Conservation (phyloP, 768 basidiomycete genomes). For the Kwoniella pini region DNA sequence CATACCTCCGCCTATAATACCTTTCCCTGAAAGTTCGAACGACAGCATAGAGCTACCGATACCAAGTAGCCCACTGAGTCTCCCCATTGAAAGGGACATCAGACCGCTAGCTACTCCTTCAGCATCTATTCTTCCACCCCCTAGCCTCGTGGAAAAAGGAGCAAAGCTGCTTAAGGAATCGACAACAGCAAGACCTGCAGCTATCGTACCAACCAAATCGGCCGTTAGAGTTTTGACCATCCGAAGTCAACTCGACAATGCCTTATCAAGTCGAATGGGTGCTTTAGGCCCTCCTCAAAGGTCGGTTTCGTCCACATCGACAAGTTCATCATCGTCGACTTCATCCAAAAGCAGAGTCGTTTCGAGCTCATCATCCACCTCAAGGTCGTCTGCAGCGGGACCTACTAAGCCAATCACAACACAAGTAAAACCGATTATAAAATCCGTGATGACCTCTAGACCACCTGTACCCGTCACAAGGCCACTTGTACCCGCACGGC, state of each 20-base stretch:
- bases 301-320: conserved; percentile 25
- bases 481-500: no score
- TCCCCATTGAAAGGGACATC: not conserved
- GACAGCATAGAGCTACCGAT: not conserved
- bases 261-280: conserved; percentile 7
- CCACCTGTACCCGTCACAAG: not conserved
- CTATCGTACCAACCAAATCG: conserved; percentile 10
- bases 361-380: no score
- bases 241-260: conserved; percentile 28
- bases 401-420: no score
- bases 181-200: not conserved
- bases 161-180: conserved; percentile 21
- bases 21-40: not conserved
- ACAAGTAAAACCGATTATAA: not conserved
- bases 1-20: conserved; percentile 6
- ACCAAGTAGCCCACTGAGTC: not conserved
- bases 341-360: not conserved
- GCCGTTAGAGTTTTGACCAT: conserved; percentile 20
- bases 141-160: conserved; percentile 14
- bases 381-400: not conserved
- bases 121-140: conserved; percentile 5
- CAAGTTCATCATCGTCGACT: conserved; percentile 13
- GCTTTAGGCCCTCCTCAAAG: conserved; percentile 36
- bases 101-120: not conserved
- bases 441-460: not conserved